Evolutionary conservation across 176 grass and related monocot species (phyloP).

Genomic region (Dendrocalamus sinicus): DNA sequence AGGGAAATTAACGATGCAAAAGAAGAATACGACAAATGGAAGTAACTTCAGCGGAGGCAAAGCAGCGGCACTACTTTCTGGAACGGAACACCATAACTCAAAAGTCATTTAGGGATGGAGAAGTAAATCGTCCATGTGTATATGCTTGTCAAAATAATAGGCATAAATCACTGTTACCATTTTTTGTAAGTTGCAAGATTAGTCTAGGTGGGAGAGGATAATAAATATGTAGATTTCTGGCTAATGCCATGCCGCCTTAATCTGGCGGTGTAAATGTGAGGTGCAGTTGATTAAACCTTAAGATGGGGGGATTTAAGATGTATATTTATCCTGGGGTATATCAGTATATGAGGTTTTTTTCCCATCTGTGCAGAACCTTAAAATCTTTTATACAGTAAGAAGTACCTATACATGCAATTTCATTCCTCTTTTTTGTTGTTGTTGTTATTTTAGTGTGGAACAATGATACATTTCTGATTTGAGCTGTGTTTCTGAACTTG

Average conservation of each 20-base stretch:
- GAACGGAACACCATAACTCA: constrained; percentile 8
- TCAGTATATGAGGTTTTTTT: constrained; percentile 27
- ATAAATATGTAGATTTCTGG: constrained; percentile 42
- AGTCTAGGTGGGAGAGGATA: constrained; percentile 42
- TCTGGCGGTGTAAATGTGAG: constrained; percentile 57
- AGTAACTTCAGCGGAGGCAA: constrained; percentile 24
- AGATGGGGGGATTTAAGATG: constrained; percentile 24
- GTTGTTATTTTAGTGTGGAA: not conserved
- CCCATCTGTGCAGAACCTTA: not conserved
- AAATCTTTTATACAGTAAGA: not conserved
- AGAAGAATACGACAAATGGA: constrained; percentile 42
- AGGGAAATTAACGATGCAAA: constrained; percentile 43
- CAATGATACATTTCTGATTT: not conserved
- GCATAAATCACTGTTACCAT: constrained; percentile 27
- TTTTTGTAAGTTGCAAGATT: constrained; percentile 47
- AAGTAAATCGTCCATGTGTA: constrained; percentile 36
- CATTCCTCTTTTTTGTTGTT: not conserved
- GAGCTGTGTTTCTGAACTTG: not conserved
- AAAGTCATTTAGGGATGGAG: constrained; percentile 41
- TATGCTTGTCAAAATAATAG: constrained; percentile 46
- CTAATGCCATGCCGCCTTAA: constrained; percentile 25
- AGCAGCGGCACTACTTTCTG: constrained; percentile 34
- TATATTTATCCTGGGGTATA: constrained; percentile 54
- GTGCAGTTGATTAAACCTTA: constrained; percentile 41
- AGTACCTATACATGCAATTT: not conserved